A percentile compares a stretch with the other conserved stretches of the same genome.
phyloP scores from a whole-genome alignment of 768 basidiomycete genomes.

The Mycena rosella region DNA sequence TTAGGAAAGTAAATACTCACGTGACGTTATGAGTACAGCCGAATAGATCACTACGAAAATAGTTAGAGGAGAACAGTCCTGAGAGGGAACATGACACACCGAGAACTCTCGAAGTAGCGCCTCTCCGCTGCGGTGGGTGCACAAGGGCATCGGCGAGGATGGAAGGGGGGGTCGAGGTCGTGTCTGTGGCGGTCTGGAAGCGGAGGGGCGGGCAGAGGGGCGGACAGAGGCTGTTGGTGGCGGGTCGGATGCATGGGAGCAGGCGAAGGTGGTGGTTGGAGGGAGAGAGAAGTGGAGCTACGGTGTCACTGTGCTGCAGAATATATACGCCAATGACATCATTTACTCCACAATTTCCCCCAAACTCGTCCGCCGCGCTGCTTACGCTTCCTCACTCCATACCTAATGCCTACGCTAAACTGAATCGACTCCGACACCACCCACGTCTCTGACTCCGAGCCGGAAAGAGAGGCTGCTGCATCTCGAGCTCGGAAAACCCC shows the following conservation, averaged over 20 bases:
- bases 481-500: background rate
- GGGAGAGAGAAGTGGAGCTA: background rate
- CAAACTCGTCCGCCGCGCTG: too few relatives aligned
- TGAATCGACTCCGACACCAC: background rate
- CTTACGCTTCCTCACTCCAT: too few relatives aligned
- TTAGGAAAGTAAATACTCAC: background rate
- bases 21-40: background rate
- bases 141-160: constrained; percentile 2
- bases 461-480: background rate
- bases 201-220: background rate
- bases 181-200: background rate
- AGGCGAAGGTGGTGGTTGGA: background rate
- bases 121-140: background rate
- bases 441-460: background rate
- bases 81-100: background rate
- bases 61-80: background rate
- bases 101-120: background rate
- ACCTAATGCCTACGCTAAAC: background rate
- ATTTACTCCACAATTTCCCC: too few relatives aligned
- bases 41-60: background rate
- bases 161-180: background rate
- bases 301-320: background rate
- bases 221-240: background rate
- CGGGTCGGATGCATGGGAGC: background rate
- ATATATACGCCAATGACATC: too few relatives aligned